Conservation (phyloP, 495 filamentous ascomycete genomes). For the Aspergillus steynii region DNA sequence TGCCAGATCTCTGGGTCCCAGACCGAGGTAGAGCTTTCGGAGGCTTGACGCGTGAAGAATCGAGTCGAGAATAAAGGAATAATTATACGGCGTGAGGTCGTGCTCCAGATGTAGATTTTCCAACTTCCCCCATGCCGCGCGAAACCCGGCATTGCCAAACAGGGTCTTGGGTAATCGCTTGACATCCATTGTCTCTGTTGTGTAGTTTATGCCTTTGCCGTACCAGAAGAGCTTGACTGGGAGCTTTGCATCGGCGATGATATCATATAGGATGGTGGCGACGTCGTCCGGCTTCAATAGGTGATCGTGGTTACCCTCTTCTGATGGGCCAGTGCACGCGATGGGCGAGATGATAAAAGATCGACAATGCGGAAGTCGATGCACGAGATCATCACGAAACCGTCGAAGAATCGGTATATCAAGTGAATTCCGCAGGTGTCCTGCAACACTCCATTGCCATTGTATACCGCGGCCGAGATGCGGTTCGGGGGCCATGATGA, state of each 20-base stretch:
- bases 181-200: conserved; percentile 7
- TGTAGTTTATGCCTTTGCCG: conserved; percentile 12
- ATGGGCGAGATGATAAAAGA: conserved; percentile 15
- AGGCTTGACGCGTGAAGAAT: conserved; percentile 8
- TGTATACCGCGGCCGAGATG: conserved; percentile 9
- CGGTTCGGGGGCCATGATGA: conserved; percentile 14
- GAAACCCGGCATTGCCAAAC: conserved; percentile 6
- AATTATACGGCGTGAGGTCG: conserved; percentile 11
- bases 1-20: conserved; percentile 5
- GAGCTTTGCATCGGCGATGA: conserved; percentile 9
- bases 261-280: conserved; percentile 5
- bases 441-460: conserved; percentile 13
- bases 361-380: conserved; percentile 7
- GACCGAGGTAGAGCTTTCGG: conserved; percentile 14
- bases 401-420: conserved; percentile 4
- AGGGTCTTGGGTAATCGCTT: conserved; percentile 11
- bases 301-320: neutral
- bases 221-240: conserved; percentile 15
- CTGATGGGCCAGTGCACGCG: neutral
- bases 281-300: conserved; percentile 13
- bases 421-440: conserved; percentile 7
- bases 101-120: conserved; percentile 16
- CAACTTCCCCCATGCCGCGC: conserved; percentile 4
- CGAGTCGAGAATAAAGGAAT: conserved; percentile 12
- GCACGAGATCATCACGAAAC: conserved; percentile 7